Base-by-base conservation (phyloP, 176 grass and related monocot species). In the Olyra latifolia region DNA sequence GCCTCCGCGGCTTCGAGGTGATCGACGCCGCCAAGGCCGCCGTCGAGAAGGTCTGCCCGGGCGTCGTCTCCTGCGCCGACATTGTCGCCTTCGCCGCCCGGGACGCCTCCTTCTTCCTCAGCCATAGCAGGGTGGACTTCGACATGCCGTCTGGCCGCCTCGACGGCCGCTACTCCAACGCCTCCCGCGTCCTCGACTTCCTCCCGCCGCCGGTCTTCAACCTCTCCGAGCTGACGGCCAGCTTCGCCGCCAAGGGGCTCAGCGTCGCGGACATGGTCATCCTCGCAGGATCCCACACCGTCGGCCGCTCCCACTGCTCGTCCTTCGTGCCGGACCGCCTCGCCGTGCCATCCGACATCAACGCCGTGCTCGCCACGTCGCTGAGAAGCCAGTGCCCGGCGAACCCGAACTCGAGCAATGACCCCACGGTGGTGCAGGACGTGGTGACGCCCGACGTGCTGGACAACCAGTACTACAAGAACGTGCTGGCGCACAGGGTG, bases 1-100 rank as follows among this genome's bases (percentile, higher is more conserved):
- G 91, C 82, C 82, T 93, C 16, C 81, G 80, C 0, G 88, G 88
- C 59, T 93, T 90, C 66, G 91, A 90, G 55, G 85, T 86, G n/a
- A 80, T 93, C 64, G 91, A 88, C 61, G 78, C 69, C 1, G 85
- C 85, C 67, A 93, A 93, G 85, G 47, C 5, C 6, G 87, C 83
- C 12, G 39, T 92, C 28, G 86, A 92, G 83, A 4, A 0, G 0
- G 72, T 52, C 28, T 87, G 87, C 53, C 69, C 57, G 3, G 67
- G 49, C 61, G 22, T 86, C 8, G 76, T 91, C 52, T 88, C 89
- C 13, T 89, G 83, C 69, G 80, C 86, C 8, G 92, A 93, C 39
- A 84, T 93, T 46, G 24, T 93, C 17, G 83, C 80, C 6, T 89
- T 93, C 59, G 80, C 91, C 0, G 83, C 73, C 7, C 80, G 87